Percentiles rank a stretch among this genome's conserved stretches.
These are phyloP conservation scores for Capillidium rhysosporum DNA, from an alignment of 371 early-diverging fungal genomes.

Conservation along the genomic window DNA sequence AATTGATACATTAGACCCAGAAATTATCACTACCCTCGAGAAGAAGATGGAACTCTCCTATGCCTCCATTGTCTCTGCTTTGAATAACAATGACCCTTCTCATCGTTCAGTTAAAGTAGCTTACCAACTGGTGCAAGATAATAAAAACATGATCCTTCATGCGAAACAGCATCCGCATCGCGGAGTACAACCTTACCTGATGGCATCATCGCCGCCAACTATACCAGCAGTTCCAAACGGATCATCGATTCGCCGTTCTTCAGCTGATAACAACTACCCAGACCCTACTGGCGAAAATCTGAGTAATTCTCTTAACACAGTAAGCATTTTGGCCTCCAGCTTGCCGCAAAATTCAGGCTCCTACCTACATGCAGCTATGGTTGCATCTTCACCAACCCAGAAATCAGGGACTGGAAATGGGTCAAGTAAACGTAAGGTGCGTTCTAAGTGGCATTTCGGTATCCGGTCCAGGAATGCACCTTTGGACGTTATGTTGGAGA, in stretches of 20 bases:
- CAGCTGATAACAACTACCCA: background rate
- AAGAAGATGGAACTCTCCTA: conserved; percentile 67
- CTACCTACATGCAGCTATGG: background rate
- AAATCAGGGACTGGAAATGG: background rate
- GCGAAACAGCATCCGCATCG: conserved; percentile 18
- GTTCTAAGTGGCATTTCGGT: conserved; percentile 87
- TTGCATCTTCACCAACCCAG: too few species aligned
- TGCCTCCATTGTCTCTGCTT: conserved; percentile 40
- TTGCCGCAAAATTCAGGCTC: background rate
- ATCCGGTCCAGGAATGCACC: conserved; percentile 83
- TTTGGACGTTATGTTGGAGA: conserved; percentile 91
- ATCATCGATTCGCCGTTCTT: background rate
- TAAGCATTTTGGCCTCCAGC: background rate
- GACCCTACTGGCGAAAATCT: background rate
- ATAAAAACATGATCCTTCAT: conserved; percentile 46
- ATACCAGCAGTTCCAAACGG: background rate
- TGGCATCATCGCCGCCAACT: conserved; percentile 1
- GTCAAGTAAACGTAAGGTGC: conserved; percentile 14
- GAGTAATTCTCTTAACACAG: background rate
- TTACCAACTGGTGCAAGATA: conserved; percentile 77
- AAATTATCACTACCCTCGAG: conserved; percentile 50
- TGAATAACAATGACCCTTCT: conserved; percentile 33
- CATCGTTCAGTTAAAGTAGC: conserved; percentile 88
- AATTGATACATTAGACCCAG: conserved; percentile 30
- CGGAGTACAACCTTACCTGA: background rate